Percentiles rank a stretch among this genome's conserved stretches.
Conservation (phyloP, 805 yeast species). For the Pichia membranifaciens region DNA sequence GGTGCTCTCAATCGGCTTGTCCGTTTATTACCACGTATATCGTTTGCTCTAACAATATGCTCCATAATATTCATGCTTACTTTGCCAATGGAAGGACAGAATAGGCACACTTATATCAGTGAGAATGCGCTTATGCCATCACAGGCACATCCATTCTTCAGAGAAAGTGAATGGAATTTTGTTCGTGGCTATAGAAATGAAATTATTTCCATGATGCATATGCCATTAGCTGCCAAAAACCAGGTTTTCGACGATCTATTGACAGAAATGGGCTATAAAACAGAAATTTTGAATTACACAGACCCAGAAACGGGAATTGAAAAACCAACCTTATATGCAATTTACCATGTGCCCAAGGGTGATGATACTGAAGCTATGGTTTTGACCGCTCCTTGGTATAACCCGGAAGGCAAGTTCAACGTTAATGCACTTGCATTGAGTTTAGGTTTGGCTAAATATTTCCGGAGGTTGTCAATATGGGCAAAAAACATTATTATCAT, state of each 20-base stretch:
- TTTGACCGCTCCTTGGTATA: slow-evolving; percentile 80
- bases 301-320: slow-evolving; percentile 18
- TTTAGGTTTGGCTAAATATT: slow-evolving; percentile 70
- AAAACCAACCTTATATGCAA: slow-evolving; percentile 51
- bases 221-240: slow-evolving; percentile 36
- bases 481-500: slow-evolving; percentile 88
- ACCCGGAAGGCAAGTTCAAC: slow-evolving; percentile 58
- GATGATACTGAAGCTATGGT: slow-evolving; percentile 96
- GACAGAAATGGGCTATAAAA: slow-evolving; percentile 63
- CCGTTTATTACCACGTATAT: slow-evolving; percentile 37
- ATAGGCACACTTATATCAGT: slow-evolving; percentile 75
- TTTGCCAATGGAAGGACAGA: slow-evolving; percentile 79
- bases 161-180: slow-evolving; percentile 92
- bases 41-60: slow-evolving; percentile 35
- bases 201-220: slow-evolving; percentile 34
- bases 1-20: slow-evolving; percentile 45
- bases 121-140: slow-evolving; percentile 98
- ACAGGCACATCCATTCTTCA: slow-evolving; percentile 84
- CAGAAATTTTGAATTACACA: slow-evolving; percentile 36
- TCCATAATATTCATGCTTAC: slow-evolving; percentile 56
- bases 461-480: slow-evolving; percentile 87
- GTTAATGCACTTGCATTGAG: slow-evolving; percentile 76
- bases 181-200: slow-evolving; percentile 78
- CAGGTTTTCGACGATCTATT: slow-evolving; percentile 52
- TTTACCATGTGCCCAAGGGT: slow-evolving; percentile 89